Evolutionary conservation across 345 rosid genomes (phyloP).

Genomic region (Punica granatum): DNA sequence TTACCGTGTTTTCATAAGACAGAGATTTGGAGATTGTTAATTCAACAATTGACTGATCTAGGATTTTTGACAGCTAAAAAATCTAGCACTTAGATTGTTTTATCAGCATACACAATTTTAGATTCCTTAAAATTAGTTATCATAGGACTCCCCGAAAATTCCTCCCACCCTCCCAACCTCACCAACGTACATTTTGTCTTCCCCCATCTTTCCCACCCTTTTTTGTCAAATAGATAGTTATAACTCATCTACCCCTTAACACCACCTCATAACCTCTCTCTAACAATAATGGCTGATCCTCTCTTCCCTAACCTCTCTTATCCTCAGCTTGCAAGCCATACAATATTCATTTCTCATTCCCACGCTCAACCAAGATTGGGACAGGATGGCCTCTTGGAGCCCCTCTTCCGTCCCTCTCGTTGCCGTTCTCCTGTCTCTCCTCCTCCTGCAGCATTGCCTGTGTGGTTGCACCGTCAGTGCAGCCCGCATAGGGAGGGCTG

Average conservation of each 20-base stretch:
- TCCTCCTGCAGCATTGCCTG: slow-evolving; percentile 15
- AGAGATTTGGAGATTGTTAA: not conserved
- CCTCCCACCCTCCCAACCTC: slow-evolving; percentile 39
- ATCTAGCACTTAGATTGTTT: not conserved
- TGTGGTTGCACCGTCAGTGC: slow-evolving; percentile 2
- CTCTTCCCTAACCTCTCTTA: slow-evolving; percentile 7
- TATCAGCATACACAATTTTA: not conserved
- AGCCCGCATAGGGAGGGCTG: slow-evolving; percentile 17
- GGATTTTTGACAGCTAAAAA: not conserved
- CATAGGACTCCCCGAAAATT: slow-evolving; percentile 27
- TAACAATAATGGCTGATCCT: not conserved
- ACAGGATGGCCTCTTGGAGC: slow-evolving; percentile 47
- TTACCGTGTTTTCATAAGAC: no score
- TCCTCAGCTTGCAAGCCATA: not conserved
- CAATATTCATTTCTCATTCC: not conserved
- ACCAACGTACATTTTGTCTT: slow-evolving; percentile 27
- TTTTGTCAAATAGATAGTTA: slow-evolving; percentile 23
- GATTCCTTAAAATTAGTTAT: slow-evolving; percentile 2
- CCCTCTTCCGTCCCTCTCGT: slow-evolving; percentile 9
- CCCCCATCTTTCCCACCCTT: slow-evolving; percentile 5
- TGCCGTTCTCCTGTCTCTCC: slow-evolving; percentile 39
- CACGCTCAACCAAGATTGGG: slow-evolving; percentile 10
- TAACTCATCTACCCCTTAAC: not conserved
- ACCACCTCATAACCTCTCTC: not conserved
- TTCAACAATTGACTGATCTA: not conserved